Conservation (phyloP, 2,329 filamentous ascomycete species). For the Venturia oleaginea region DNA sequence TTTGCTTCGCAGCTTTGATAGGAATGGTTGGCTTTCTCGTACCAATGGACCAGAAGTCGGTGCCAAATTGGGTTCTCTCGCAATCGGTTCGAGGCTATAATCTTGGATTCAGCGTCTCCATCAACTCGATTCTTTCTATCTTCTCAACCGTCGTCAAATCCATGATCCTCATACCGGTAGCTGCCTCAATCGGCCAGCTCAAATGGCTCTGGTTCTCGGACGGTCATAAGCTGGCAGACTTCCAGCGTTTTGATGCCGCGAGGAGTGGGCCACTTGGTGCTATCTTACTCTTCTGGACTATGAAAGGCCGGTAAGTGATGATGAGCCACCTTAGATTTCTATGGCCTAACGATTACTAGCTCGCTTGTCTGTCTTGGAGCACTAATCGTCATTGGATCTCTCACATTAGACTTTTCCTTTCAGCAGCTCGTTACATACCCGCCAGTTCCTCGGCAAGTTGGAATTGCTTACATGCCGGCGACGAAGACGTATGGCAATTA, state of each 20-base stretch:
- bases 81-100: not conserved
- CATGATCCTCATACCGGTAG: constrained; percentile 18
- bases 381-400: constrained; percentile 17
- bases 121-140: constrained; percentile 1
- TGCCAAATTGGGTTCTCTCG: constrained; percentile 3
- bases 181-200: constrained; percentile 25
- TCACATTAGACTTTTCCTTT: constrained; percentile 25
- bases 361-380: constrained; percentile 21
- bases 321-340: not conserved
- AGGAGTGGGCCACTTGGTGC: constrained; percentile 14
- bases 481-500: not conserved
- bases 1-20: constrained; percentile 3
- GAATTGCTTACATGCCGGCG: not conserved
- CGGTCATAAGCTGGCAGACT: constrained; percentile 26
- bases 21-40: not conserved
- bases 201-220: constrained; percentile 30
- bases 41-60: constrained; percentile 1
- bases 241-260: constrained; percentile 24
- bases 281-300: constrained; percentile 8
- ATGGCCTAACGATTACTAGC: not conserved
- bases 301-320: constrained; percentile 7
- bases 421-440: constrained; percentile 25
- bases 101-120: not conserved
- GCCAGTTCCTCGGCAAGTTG: constrained; percentile 16
- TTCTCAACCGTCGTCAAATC: not conserved